Evolutionary conservation across 2,329 filamentous ascomycete species (phyloP), one percentile per base, ranked within the genome.

Genomic region (Dryadomyces quercus-mongolicae): DNA sequence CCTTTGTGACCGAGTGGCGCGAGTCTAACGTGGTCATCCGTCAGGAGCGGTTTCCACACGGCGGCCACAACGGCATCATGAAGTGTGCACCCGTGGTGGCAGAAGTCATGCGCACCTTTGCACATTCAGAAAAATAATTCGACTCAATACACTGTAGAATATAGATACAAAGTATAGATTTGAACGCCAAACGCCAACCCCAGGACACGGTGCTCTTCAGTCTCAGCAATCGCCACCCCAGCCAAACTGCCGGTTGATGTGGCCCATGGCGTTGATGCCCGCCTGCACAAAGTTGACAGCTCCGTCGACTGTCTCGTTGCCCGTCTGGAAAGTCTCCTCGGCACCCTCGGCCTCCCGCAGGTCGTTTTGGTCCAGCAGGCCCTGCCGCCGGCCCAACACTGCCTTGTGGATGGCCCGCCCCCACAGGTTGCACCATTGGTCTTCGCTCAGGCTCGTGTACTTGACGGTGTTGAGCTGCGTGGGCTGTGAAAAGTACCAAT

Each of bases 31-130:
- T 76, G 10, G 60, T 74, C 8, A 71, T 82, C 36, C 70, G 74
- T 43, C 75, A 81, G 61, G 77, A 82, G 58, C 61, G 78, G 34
- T 72, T 78, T 34, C 72, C 74, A 10, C 71, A 76, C 49, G 78
- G 79, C 59, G 77, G 81, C 6, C 86, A 91, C 64, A 89, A 88
- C 63, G 71, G 78, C 51, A 74, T 90, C 43, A 76, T 87, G 65
- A 78, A 78, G 7, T 85, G 80, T 62, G 75, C 82, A 1, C 76
- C 82, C 4, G 78, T 88, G 16, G 66, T 77, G 9, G 67, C 86
- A 43, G 84, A 84, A 2, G 74, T 87, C 0, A 75, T 84, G 71
- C 76, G 82, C 56, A 79, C 79, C 1, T 88, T 88, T 66, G 16
- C 1, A 5, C 42, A n/a, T 3, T 18, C 8, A n/a, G 16, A 44